A percentile compares a stretch with the other conserved stretches of the same genome.
Conservation (phyloP, 2,329 filamentous ascomycete genomes). For the Fonsecaea nubica region DNA sequence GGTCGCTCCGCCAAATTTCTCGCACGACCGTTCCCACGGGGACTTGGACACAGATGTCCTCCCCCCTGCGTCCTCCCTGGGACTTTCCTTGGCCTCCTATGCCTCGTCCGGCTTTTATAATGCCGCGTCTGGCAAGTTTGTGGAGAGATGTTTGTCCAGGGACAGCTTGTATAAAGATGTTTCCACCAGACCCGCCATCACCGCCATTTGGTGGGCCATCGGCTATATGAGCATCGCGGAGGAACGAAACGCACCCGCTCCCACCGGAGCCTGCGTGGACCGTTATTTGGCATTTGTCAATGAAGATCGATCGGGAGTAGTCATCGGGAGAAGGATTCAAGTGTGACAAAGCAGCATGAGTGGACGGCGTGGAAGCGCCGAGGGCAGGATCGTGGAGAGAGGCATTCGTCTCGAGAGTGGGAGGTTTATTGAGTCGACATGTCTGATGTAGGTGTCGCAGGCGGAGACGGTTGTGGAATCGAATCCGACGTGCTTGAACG, state of each 20-base stretch:
- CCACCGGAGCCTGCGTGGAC: slow-evolving; percentile 82
- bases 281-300: slow-evolving; percentile 80
- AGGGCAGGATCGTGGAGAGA: slow-evolving; percentile 27
- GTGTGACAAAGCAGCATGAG: slow-evolving; percentile 49
- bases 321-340: slow-evolving; percentile 84
- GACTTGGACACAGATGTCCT: slow-evolving; percentile 86
- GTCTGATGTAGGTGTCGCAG: slow-evolving; percentile 26
- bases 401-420: slow-evolving; percentile 35
- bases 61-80: slow-evolving; percentile 74
- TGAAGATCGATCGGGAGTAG: slow-evolving; percentile 81
- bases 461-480: slow-evolving; percentile 15
- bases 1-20: slow-evolving; percentile 80
- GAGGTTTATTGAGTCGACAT: slow-evolving; percentile 9
- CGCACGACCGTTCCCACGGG: slow-evolving; percentile 90
- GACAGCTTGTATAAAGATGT: slow-evolving; percentile 91
- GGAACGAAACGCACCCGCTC: slow-evolving; percentile 91
- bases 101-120: slow-evolving; percentile 57
- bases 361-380: slow-evolving; percentile 33
- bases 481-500: slow-evolving; percentile 10
- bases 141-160: slow-evolving; percentile 90
- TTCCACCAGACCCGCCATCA: slow-evolving; percentile 89
- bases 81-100: slow-evolving; percentile 57
- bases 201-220: slow-evolving; percentile 94
- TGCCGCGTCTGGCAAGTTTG: slow-evolving; percentile 79
- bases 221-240: slow-evolving; percentile 86